These are phyloP conservation scores for Saccharomycopsis schoenii DNA, from an alignment of 805 yeast species.

Conservation along the genomic window DNA sequence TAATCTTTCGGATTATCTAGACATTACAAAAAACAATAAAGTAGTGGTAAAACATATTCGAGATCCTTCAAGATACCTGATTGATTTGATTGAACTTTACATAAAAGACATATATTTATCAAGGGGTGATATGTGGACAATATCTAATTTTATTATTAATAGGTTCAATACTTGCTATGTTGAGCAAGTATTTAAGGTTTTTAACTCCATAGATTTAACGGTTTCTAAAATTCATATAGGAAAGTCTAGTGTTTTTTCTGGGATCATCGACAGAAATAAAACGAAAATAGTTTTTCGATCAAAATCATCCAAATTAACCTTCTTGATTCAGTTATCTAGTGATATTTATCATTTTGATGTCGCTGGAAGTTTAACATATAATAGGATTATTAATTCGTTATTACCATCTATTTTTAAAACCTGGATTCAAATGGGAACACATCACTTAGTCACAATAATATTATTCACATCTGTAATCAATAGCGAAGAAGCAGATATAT, in stretches of 20 bases:
- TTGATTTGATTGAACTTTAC: constrained; percentile 75
- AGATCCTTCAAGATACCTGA: constrained; percentile 37
- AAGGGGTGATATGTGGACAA: constrained; percentile 88
- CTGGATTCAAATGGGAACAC: constrained; percentile 82
- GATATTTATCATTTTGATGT: constrained; percentile 99
- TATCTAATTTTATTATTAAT: constrained; percentile 63
- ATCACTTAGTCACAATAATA: constrained; percentile 85
- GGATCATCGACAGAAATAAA: constrained; percentile 52
- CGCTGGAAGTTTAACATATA: constrained; percentile 88
- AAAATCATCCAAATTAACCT: constrained; percentile 76
- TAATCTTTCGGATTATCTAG: constrained; percentile 49
- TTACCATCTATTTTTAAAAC: constrained; percentile 81
- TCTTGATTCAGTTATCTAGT: constrained; percentile 77
- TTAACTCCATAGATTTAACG: constrained; percentile 52
- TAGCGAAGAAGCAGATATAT: constrained; percentile 19
- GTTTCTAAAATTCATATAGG: constrained; percentile 52
- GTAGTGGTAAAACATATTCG: constrained; percentile 44
- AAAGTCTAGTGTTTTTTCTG: constrained; percentile 65
- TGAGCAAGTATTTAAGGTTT: constrained; percentile 37
- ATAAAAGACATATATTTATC: constrained; percentile 73
- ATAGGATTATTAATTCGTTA: constrained; percentile 82
- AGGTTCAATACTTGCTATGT: constrained; percentile 37
- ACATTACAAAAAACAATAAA: constrained; percentile 55
- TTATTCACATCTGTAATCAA: constrained; percentile 70
- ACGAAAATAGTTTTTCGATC: constrained; percentile 84